Evolutionary conservation across 805 yeast genomes (phyloP), one percentile per base, ranked within the genome.

Genomic region (Metschnikowia henanensis): DNA sequence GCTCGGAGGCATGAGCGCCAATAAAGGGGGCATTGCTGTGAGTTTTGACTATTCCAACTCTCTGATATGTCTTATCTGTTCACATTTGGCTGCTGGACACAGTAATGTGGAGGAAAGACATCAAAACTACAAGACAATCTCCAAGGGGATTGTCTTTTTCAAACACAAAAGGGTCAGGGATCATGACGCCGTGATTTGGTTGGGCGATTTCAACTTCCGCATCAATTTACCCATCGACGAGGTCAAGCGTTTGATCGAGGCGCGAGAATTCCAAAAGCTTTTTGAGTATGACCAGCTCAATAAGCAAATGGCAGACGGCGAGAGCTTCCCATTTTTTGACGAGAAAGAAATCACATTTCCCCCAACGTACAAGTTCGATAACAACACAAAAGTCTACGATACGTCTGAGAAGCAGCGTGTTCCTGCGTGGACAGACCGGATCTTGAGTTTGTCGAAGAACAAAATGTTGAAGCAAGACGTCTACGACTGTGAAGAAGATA

Each of bases 401-500:
- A 78, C 95, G 0, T 83, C 95, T 31, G 98, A 92, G 57, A 94
- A 94, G 64, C 83, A 82, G 63, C 78, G 99, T 49, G 82, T 87
- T 10, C 99, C 99, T 1, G 95, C 99, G 0, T 94, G 99, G 99
- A 91, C 98, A 3, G 99, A 94, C 66, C 70, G 99, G 45, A 82
- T 92, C 30, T 64, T 91, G 37, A 83, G 81, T 56, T 55, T 70
- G 43, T 65, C 75, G 3, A 70, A 85, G 20, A 82, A 86, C 13
- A 74, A 76, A 28, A 70, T 76, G 9, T 61, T 91, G 44, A 72
- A 67, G 35, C 92, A 86, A 49, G 49, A 75, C 1, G 64, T 68
- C 6, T 94, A 92, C 60, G 75, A 79, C 12, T 72, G 84, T 39
- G 79, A 74, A 8, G 77, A 72, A 17, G 70, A 74, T 19, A 71